Base-by-base conservation (phyloP, 306 rosid species). In the Gastrolobium bilobum region DNA sequence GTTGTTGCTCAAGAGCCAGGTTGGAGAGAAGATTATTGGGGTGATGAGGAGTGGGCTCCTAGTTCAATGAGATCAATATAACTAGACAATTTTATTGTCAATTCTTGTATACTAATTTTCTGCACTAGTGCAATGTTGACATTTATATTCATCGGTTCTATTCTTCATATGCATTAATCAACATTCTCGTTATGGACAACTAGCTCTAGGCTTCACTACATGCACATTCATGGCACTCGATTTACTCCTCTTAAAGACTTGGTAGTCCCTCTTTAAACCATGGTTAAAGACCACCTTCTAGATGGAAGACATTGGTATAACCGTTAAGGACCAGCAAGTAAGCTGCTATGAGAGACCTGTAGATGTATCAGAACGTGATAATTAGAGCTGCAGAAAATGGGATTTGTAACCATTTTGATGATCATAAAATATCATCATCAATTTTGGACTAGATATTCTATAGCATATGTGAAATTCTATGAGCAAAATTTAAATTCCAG, bases 321-420 rank as follows among this genome's bases (percentile, higher is more conserved):
- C 97, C 97, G 6, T 92, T 87, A 60, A 90, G 96, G 54, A 87
- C 93, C 40, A 92, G 88, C 90, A 92, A 59, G 85, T 92, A 92
- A 60, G 97, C 97, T 9, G 97, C 97, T 73, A 92, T 92, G 56
- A 92, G 58, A 4, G 97, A 92, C 72, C 97, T 92, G 89, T 68
- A 31, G 4, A 78, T 39, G 57, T 11, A 5, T 77, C 52, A 20
- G 10, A 48, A 69, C 37, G 52, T 51, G 4, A 9, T 10, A n/a
- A 44, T 73, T 73, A 47, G 2, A 47, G 64, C 56, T 56, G 37
- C 64, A 20, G 35, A 10, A 68, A 69, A 31, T 69, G n/a, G 26
- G 46, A 50, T 34, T 50, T 50, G 15, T 30, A 39, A 31, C 15
- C 7, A 30, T 30, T 39, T 58, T 30, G 15, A 14, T 10, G 10